Evolutionary conservation across 441 rosid genomes (phyloP), one percentile per base, ranked within the genome.

Genomic region (Bruguiera hainesii): DNA sequence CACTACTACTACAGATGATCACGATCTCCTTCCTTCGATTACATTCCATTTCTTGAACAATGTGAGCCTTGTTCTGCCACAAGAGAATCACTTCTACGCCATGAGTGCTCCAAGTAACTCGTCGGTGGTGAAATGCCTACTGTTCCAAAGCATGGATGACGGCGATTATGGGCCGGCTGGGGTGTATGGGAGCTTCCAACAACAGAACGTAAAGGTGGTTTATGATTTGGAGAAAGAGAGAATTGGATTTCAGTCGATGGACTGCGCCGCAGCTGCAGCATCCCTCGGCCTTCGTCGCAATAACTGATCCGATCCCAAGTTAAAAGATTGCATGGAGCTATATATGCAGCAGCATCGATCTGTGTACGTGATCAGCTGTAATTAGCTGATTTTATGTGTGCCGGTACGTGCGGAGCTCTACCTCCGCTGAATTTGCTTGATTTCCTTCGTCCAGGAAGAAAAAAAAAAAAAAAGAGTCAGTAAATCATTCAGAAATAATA

Each of bases 131-230:
- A 87, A 93, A 76, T 88, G 97, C 78, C 60, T 85, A 56, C 60
- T 89, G 79, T 80, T 87, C 56, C 90, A 84, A 60, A 77, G 83
- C 77, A 88, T 88, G 97, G 84, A 87, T 58, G 92, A 82, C 63
- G 88, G 80, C 2, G 80, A 83, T 23, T 76, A 83, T 52, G 98
- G 98, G 57, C 96, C 93, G 0, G 89, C 90, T 3, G 96, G 85
- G 5, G 86, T 90, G 11, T 86, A 87, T 10, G 93, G 97, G 75
- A 90, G 88, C 76, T 93, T 88, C 79, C 98, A 90, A 26, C 97
- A 93, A 49, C 97, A 90, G 58, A 84, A 93, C 69, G 74, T 90
- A 71, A 73, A 85, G 67, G 89, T 93, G 39, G 85, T 89, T 13
- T 90, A 93, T 80, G 97, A 93, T 73, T 76, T 93, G 83, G 84